Evolutionary conservation across 768 basidiomycete genomes (phyloP), one percentile per base, ranked within the genome.

Genomic region (Exsudoporus frostii): DNA sequence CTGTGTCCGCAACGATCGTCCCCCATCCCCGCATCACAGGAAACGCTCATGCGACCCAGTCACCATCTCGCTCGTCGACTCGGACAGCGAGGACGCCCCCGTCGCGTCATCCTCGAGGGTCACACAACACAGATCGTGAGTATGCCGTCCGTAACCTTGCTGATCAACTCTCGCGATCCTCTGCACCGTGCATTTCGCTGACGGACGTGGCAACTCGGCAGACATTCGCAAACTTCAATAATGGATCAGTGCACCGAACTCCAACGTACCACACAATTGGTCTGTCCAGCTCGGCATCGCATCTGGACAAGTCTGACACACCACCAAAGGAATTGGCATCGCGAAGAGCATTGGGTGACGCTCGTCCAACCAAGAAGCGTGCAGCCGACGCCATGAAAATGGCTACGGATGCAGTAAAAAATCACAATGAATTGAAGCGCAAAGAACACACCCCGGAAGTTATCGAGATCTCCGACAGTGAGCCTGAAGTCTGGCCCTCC

Each of bases 401-500:
- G 50, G 55, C 58, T 13, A 17, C 46, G 5, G 53, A 56, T 13
- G 51, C 20, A n/a, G 51, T 64, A 4, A 42, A 48, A 5, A 51
- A 40, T n/a, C 40, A 46, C 6, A 20, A 7, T n/a, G 45, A 56
- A 9, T 29, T 63, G 37, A 71, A 69, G 51, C 63, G 67, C 25
- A 66, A 65, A 44, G 55, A 53, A 4, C 52, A 36, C 13, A 14
- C 15, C 20, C 20, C 1, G 1, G 64, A 68, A 20, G 39, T 61
- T 2, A 63, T 71, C 45, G 64, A 58, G 30, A 58, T 71, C 36
- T 57, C 67, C n/a, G 67, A 71, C 44, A 69, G 69, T 20, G 67
- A 71, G 29, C 32, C 54, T 8, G 67, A 67, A n/a, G 34, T 2
- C 11, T 53, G 17, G 47, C 51, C 61, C 22, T 19, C 37, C 33